Conservation (phyloP, 768 basidiomycete genomes). For the Royoungia palumana region DNA sequence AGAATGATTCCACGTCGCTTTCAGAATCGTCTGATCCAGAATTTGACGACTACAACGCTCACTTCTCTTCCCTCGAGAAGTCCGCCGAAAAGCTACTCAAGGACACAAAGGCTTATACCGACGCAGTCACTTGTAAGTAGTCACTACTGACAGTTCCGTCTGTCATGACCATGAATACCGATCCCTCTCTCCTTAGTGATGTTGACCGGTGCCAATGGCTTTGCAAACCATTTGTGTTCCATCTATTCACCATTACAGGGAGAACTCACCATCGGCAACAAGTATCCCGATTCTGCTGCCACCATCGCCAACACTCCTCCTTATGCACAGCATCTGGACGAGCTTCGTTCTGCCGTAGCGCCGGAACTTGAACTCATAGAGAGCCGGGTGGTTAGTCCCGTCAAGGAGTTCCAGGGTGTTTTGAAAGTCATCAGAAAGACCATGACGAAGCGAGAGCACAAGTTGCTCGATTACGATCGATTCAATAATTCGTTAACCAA, state of each 20-base stretch:
- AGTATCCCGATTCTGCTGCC: conserved; percentile 71
- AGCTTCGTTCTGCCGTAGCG: conserved; percentile 69
- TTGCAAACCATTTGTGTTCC: conserved; percentile 58
- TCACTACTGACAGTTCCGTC: not conserved
- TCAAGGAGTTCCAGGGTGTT: conserved; percentile 84
- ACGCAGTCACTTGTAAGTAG: conserved; percentile 65
- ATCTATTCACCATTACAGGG: conserved; percentile 64
- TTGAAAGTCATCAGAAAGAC: conserved; percentile 91
- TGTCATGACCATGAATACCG: conserved; percentile 1
- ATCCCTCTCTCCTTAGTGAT: conserved; percentile 42
- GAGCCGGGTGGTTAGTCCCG: conserved; percentile 76
- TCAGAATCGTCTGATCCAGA: conserved; percentile 81
- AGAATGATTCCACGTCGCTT: conserved; percentile 3
- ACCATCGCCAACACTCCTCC: conserved; percentile 75
- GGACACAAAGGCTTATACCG: conserved; percentile 84
- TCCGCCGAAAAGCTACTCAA: conserved; percentile 89
- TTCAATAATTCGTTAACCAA: conserved; percentile 95
- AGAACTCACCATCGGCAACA: conserved; percentile 77
- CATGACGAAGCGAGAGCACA: conserved; percentile 95
- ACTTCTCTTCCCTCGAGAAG: conserved; percentile 73
- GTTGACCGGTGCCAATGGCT: conserved; percentile 62
- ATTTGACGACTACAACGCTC: conserved; percentile 81
- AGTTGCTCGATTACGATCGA: conserved; percentile 94
- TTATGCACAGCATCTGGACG: conserved; percentile 75
- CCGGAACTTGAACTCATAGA: conserved; percentile 96